phyloP scores from a whole-genome alignment of 1,284 basidiomycete genomes.

The Phellopilus nigrolimitatus region DNA sequence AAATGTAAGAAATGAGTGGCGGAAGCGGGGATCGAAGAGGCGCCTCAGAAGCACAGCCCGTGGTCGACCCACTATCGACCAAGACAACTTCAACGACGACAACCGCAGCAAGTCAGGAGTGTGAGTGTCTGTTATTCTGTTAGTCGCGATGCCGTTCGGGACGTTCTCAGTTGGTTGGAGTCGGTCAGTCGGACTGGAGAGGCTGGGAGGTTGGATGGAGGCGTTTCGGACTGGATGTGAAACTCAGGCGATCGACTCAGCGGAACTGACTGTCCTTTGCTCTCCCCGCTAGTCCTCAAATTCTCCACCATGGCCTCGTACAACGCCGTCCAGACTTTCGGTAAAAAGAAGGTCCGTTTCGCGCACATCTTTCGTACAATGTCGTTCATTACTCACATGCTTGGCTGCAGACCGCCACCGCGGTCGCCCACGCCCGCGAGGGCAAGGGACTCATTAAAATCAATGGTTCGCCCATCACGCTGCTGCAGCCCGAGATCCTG shows the following conservation, averaged over 20 bases:
- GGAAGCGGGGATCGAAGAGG: neutral
- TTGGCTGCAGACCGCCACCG: slow-evolving; percentile 79
- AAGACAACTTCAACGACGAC: slow-evolving; percentile 14
- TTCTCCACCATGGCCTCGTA: slow-evolving; percentile 60
- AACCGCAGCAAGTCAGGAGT: slow-evolving; percentile 14
- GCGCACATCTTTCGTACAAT: slow-evolving; percentile 1
- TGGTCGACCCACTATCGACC: neutral
- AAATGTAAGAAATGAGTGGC: neutral
- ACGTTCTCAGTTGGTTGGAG: neutral
- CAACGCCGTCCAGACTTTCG: slow-evolving; percentile 94
- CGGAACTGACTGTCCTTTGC: slow-evolving; percentile 22
- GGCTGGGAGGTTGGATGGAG: slow-evolving; percentile 11
- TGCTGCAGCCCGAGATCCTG: slow-evolving; percentile 92
- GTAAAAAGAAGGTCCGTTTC: slow-evolving; percentile 89
- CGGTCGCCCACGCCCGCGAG: slow-evolving; percentile 93
- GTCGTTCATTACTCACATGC: slow-evolving; percentile 4
- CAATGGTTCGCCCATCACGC: slow-evolving; percentile 94
- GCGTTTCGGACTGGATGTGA: neutral
- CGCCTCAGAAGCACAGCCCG: neutral
- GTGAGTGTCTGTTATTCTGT: slow-evolving; percentile 14
- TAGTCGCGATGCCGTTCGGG: neutral
- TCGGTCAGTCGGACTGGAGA: neutral
- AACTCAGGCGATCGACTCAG: neutral
- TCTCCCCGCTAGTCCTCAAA: slow-evolving; percentile 20
- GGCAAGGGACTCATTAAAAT: slow-evolving; percentile 97